These are phyloP conservation scores for Drechslerella coelobrocha DNA, from an alignment of 2,329 filamentous ascomycete species.

Conservation along the genomic window DNA sequence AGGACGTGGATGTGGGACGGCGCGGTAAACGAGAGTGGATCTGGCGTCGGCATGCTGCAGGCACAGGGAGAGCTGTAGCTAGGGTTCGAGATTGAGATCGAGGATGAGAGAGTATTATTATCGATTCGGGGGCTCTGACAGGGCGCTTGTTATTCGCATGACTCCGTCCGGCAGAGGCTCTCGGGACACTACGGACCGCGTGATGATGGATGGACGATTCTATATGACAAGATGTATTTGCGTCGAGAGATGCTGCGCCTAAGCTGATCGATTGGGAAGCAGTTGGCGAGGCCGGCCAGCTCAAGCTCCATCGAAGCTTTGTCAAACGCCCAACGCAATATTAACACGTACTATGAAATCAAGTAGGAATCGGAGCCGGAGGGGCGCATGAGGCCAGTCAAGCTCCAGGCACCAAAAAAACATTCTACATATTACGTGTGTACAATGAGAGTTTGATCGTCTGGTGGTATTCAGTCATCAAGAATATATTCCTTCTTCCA, in stretches of 20 bases:
- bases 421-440: no score
- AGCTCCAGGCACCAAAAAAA: no score
- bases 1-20: conserved; percentile 89
- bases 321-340: conserved; percentile 9
- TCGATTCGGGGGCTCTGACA: neutral
- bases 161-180: neutral
- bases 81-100: neutral
- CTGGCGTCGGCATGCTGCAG: conserved; percentile 67
- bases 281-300: neutral
- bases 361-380: neutral
- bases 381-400: no score
- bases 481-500: neutral
- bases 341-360: neutral
- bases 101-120: neutral
- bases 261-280: neutral
- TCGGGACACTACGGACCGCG: neutral
- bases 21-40: conserved; percentile 87
- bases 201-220: neutral
- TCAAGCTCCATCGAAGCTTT: conserved; percentile 1
- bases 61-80: neutral
- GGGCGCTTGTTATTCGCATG: neutral
- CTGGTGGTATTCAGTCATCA: neutral
- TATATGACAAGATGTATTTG: neutral
- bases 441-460: no score
- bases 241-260: neutral